Evolutionary conservation across 1,284 basidiomycete species (phyloP).

Genomic region (Agroathelia rolfsii): DNA sequence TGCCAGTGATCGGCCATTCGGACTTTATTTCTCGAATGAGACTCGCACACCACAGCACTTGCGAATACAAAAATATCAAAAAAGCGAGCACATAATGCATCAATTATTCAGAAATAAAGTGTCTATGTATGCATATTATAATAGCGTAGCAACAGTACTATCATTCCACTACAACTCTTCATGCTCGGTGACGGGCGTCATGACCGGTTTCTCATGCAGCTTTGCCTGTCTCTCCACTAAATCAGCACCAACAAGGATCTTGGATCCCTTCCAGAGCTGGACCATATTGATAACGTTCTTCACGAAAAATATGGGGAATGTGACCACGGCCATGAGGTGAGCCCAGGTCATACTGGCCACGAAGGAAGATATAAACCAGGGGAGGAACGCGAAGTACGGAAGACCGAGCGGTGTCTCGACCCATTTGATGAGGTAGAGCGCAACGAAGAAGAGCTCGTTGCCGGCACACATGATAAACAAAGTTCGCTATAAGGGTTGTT

Average conservation of each 20-base stretch:
- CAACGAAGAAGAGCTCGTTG: conserved; percentile 96
- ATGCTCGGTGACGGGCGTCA: too few species aligned
- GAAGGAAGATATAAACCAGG: conserved; percentile 16
- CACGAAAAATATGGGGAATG: conserved; percentile 62
- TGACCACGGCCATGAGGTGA: conserved; percentile 59
- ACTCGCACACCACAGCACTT: too few species aligned
- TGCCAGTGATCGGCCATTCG: too few species aligned
- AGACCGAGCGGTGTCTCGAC: conserved; percentile 53
- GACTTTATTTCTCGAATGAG: too few species aligned
- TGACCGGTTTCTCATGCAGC: conserved; percentile 17
- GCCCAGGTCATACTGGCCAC: conserved; percentile 65
- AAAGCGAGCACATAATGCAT: too few species aligned
- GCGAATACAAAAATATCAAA: too few species aligned
- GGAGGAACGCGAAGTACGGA: conserved; percentile 14
- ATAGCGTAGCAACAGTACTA: too few species aligned
- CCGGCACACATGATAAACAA: conserved; percentile 94
- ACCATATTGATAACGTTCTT: conserved; percentile 97
- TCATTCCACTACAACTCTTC: too few species aligned
- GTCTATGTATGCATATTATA: too few species aligned
- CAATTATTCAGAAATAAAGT: too few species aligned
- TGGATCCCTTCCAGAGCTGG: conserved; percentile 98
- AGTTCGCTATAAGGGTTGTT: conserved; percentile 42
- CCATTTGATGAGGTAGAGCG: conserved; percentile 92
- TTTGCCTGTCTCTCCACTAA: conserved; percentile 63
- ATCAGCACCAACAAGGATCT: conserved; percentile 88